phyloP scores from a whole-genome alignment of 2,329 filamentous ascomycete species.

The Epichloe gansuensis region DNA sequence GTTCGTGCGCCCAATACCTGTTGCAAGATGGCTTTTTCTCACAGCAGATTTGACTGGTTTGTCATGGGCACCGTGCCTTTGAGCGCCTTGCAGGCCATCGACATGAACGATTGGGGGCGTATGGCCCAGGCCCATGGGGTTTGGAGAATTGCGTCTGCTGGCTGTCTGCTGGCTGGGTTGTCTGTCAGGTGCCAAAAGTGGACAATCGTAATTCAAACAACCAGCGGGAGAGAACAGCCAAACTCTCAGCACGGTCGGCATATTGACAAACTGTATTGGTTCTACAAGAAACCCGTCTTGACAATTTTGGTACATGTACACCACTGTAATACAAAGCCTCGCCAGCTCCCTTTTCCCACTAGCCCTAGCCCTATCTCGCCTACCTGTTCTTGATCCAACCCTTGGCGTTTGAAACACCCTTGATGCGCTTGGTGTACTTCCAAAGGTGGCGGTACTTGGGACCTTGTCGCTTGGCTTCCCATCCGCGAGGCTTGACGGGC shows the following conservation, averaged over 20 bases:
- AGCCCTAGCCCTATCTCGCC: background rate
- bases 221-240: too few species aligned
- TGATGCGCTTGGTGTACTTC: slow-evolving; percentile 53
- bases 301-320: slow-evolving; percentile 3
- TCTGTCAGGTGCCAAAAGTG: too few species aligned
- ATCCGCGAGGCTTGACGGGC: slow-evolving; percentile 48
- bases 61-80: too few species aligned
- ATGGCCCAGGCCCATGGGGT: too few species aligned
- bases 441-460: slow-evolving; percentile 53
- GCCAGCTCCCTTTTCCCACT: background rate
- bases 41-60: too few species aligned
- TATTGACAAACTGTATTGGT: background rate
- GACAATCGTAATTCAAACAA: too few species aligned
- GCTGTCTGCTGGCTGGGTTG: too few species aligned
- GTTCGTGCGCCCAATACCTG: too few species aligned
- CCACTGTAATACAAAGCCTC: slow-evolving; percentile 7
- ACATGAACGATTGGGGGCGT: background rate
- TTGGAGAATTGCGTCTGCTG: too few species aligned
- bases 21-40: too few species aligned
- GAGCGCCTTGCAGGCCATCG: too few species aligned
- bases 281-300: background rate
- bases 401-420: slow-evolving; percentile 28
- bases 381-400: slow-evolving; percentile 31
- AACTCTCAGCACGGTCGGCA: background rate
- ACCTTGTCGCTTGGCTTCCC: slow-evolving; percentile 54